Base-by-base conservation (phyloP, 2,329 filamentous ascomycete species). In the Apiospora hydei region DNA sequence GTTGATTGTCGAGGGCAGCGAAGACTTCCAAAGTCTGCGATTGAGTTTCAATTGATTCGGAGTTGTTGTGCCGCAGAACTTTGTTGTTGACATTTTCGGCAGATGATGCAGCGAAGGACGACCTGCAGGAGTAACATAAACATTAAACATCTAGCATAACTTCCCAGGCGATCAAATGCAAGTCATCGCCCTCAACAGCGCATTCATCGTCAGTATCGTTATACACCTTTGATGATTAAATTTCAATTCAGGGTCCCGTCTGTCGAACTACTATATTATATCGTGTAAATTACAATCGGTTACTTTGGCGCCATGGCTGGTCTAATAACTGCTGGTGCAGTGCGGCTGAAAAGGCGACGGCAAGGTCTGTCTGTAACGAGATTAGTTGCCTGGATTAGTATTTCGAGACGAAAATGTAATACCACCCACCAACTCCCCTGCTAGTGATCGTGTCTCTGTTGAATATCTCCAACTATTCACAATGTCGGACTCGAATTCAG, bases 291-390 rank as follows among this genome's bases (percentile, higher is more conserved):
- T 41, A 14, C 18, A 8, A 61, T 14, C 24, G 10, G 57, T 34
- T 38, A 64, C 34, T 41, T 41, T 16, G 26, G 34, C 34, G 57
- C 57, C 18, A 41, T 41, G 57, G 57, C 57, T 41, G 57, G 34
- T 10, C 57, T 64, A 64, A 64, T 41, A 64, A 5, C 18, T 5
- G 34, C 21, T n/a, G 57, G 57, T 21, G 18, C 57, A 18, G 57
- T 75, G 72, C 57, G 75, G 75, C 76, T 77, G 74, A 76, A 73
- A 64, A 41, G 57, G 21, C 57, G 57, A 64, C 34, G 57, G 34
- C 57, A 41, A 41, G 57, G 57, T 13, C 18, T 64, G 34, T 11
- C 57, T 41, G 34, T 18, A 41, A 8, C 5, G 18, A 21, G 21
- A 41, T n/a, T 64, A 61, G 34, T 18, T 41, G 30, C 57, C 3